These are phyloP conservation scores for Quercus agrifolia DNA, from an alignment of 306 rosid species.

Conservation along the genomic window DNA sequence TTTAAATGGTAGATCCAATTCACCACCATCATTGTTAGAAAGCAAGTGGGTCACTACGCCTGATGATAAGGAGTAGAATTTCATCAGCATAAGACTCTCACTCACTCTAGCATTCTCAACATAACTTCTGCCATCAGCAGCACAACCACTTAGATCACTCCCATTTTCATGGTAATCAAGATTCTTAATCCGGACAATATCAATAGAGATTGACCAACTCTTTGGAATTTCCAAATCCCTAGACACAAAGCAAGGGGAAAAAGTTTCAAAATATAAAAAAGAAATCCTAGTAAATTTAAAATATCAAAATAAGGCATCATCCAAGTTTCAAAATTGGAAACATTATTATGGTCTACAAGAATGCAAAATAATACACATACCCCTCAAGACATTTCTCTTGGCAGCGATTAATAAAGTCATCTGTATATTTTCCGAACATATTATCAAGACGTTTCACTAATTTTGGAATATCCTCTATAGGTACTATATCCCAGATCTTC, in stretches of 20 bases:
- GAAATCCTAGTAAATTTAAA: background rate
- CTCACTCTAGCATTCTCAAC: slow-evolving; percentile 79
- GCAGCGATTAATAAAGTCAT: slow-evolving; percentile 52
- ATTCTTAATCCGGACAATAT: slow-evolving; percentile 40
- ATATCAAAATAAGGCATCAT: background rate
- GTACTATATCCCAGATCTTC: slow-evolving; percentile 67
- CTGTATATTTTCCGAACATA: slow-evolving; percentile 52
- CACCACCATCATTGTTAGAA: slow-evolving; percentile 46
- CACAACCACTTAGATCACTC: slow-evolving; percentile 18
- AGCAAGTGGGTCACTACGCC: slow-evolving; percentile 53
- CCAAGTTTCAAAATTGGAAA: background rate
- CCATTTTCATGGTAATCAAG: slow-evolving; percentile 13
- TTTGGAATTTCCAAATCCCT: slow-evolving; percentile 55
- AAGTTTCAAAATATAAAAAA: background rate
- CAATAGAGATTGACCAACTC: slow-evolving; percentile 40
- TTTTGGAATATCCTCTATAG: slow-evolving; percentile 54
- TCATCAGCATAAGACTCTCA: slow-evolving; percentile 75
- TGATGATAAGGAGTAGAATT: slow-evolving; percentile 60
- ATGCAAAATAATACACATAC: slow-evolving; percentile 28
- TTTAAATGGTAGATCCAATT: slow-evolving; percentile 72
- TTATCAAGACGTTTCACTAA: slow-evolving; percentile 51
- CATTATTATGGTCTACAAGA: background rate
- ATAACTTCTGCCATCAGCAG: slow-evolving; percentile 51
- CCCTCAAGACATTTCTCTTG: slow-evolving; percentile 46
- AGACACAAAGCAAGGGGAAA: background rate